phyloP scores from a whole-genome alignment of 306 rosid species.

The Medicago ruthenica region DNA sequence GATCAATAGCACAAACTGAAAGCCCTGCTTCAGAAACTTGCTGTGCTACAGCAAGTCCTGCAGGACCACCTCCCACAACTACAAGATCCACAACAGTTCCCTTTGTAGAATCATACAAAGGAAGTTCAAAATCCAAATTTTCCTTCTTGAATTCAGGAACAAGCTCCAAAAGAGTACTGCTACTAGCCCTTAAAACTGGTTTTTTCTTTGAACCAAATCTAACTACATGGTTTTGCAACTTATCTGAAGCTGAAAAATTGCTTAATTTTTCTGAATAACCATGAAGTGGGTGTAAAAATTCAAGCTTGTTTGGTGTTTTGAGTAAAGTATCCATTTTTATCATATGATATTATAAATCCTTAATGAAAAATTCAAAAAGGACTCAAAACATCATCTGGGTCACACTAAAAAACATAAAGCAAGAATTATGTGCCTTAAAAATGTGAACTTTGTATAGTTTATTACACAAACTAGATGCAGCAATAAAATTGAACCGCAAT shows the following conservation, averaged over 20 bases:
- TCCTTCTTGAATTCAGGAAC: conserved; percentile 94
- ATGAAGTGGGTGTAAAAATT: conserved; percentile 75
- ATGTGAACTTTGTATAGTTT: conserved; percentile 6
- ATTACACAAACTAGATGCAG: not conserved
- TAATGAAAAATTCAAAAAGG: conserved; percentile 36
- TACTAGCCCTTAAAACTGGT: conserved; percentile 57
- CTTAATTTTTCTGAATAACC: conserved; percentile 76
- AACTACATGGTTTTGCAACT: conserved; percentile 64
- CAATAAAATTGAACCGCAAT: not conserved
- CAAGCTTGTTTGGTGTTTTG: conserved; percentile 88
- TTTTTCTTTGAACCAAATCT: conserved; percentile 70
- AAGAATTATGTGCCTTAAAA: conserved; percentile 7
- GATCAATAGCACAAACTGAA: conserved; percentile 88
- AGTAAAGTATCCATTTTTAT: conserved; percentile 83
- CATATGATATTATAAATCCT: conserved; percentile 37
- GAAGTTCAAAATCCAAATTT: conserved; percentile 90
- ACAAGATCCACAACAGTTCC: conserved; percentile 87
- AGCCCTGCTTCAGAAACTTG: conserved; percentile 97
- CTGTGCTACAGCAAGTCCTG: conserved; percentile 97
- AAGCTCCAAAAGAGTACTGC: conserved; percentile 84
- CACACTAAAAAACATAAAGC: conserved; percentile 21
- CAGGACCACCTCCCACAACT: conserved; percentile 98
- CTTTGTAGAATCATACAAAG: conserved; percentile 78
- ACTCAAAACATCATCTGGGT: conserved; percentile 45
- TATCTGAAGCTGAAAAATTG: conserved; percentile 49